phyloP scores from a whole-genome alignment of 306 rosid genomes.

The Citrullus colocynthis region DNA sequence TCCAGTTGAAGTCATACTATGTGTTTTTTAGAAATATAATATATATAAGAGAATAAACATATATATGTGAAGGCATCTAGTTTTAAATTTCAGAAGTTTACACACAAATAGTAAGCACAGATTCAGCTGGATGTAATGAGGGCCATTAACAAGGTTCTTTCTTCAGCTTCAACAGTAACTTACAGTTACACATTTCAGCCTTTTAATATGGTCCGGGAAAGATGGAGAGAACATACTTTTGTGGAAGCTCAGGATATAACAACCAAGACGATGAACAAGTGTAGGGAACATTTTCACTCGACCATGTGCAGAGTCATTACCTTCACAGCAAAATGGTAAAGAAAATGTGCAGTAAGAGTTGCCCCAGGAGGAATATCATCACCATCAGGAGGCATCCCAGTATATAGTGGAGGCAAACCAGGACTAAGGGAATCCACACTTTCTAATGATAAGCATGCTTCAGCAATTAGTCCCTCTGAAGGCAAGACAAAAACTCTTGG shows the following conservation, averaged over 20 bases:
- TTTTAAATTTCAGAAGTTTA: not conserved
- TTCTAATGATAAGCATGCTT: conserved; percentile 54
- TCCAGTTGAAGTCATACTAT: not conserved
- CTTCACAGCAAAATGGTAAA: conserved; percentile 85
- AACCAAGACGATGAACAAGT: not conserved
- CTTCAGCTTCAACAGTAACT: not conserved
- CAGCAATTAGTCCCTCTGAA: conserved; percentile 74
- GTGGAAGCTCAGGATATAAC: not conserved
- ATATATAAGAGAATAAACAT: not conserved
- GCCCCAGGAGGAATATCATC: conserved; percentile 87
- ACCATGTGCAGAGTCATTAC: conserved; percentile 28
- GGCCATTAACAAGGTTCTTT: not conserved
- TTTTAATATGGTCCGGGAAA: not conserved
- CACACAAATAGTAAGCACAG: not conserved
- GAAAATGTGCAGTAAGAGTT: conserved; percentile 79
- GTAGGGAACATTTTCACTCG: conserved; percentile 10
- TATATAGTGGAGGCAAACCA: conserved; percentile 77
- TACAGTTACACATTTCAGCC: not conserved
- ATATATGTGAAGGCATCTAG: not conserved
- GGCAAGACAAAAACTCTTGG: conserved; percentile 94
- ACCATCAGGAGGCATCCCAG: conserved; percentile 59
- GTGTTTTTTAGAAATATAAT: not conserved
- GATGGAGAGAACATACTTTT: not conserved
- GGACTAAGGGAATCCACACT: conserved; percentile 68
- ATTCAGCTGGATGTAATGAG: not conserved